Percentiles rank a stretch among this genome's conserved stretches.
Conservation (phyloP, 2,329 filamentous ascomycete genomes). For the Thielaviopsis euricoi region DNA sequence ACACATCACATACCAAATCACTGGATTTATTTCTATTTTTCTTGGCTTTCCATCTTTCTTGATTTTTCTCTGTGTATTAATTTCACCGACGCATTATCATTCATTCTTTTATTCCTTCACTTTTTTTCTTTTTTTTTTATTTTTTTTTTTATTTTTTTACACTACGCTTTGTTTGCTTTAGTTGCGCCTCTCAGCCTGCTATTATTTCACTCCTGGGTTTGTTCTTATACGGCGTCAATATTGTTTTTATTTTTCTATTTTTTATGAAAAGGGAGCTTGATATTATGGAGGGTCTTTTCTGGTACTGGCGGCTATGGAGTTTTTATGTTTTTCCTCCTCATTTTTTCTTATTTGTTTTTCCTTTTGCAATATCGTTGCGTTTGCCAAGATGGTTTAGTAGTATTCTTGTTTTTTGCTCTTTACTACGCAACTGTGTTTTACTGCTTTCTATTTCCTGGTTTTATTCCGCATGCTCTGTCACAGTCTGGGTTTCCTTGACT, state of each 20-base stretch:
- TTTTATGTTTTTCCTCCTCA: background rate
- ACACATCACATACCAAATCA: no score
- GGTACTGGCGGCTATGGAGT: background rate
- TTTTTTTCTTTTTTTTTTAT: constrained; percentile 9
- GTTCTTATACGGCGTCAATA: background rate
- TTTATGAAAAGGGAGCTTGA: background rate
- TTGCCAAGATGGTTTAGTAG: background rate
- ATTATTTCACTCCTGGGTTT: background rate
- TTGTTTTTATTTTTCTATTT: no score
- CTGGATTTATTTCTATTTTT: background rate
- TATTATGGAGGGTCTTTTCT: background rate
- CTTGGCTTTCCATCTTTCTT: background rate
- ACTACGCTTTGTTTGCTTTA: background rate
- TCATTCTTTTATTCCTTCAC: constrained; percentile 1
- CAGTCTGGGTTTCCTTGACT: background rate
- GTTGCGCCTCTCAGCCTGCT: no score
- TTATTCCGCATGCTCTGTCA: background rate
- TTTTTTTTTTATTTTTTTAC: background rate
- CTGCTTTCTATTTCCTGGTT: background rate
- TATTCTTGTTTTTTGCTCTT: no score
- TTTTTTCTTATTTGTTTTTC: background rate
- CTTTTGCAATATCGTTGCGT: background rate
- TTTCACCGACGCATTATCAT: background rate
- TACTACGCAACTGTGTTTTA: background rate
- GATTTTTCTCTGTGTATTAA: background rate